Base-by-base conservation (phyloP, 2,329 filamentous ascomycete genomes). In the Apiospora phragmitis region DNA sequence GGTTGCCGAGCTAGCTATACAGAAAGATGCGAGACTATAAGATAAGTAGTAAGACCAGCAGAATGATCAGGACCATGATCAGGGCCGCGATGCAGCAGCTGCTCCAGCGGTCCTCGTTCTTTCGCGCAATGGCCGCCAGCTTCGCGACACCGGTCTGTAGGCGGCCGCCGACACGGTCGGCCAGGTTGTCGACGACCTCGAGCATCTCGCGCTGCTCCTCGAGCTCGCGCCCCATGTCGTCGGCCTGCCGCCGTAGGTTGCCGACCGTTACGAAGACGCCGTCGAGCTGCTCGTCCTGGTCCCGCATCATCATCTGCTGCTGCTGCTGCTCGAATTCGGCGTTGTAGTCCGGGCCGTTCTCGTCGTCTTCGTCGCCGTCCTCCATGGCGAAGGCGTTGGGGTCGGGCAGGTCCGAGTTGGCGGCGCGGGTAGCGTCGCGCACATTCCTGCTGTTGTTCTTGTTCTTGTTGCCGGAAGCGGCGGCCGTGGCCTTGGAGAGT, bases 181-280 rank as follows among this genome's bases (percentile, higher is more conserved):
- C 94, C 70, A 97, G 86, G 41, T 87, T 88, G 81, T 98, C 95
- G 51, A 97, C 92, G 68, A 93, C 91, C 73, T 96, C 91, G 70
- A 99, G 86, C 88, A 98, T 92, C 81, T 94, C 93, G 29, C 88
- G 88, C 86, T 99, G 96, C 84, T 99, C 96, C 82, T 98, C 97
- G 65, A 99, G 86, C 84, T 99, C 96, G 70, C 95, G 87, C 1
- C 96, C 95, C 95, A 99, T 99, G 76, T 94, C 93, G 81, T 97
- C 92, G 1, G 96, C 97, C 86, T 98, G 96, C 79, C 92, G 88
- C 70, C 95, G 87, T 79, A 99, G 83, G 79, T 94, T 98, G 2
- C 95, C 95, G 32, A 99, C 96, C 0, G 95, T 98, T 75, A 91
- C 90, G 79, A 97, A 97, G 65, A 99, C 95, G 21, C 93, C 93